Base-by-base conservation (phyloP, 768 basidiomycete genomes). In the Dendrothele bispora region DNA sequence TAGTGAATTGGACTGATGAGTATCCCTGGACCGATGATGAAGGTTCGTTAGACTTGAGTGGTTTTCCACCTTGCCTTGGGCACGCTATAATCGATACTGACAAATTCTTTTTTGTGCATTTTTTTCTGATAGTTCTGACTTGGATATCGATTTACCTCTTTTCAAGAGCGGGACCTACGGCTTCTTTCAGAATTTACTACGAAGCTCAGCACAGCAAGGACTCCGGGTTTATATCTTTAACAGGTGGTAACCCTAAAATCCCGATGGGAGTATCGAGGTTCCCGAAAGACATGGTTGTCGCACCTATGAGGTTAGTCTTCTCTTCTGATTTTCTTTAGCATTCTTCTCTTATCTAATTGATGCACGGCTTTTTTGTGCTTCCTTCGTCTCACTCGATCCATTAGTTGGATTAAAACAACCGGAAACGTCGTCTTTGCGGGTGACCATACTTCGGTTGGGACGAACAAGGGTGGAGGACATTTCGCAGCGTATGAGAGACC, bases 11-110 rank as follows among this genome's bases (percentile, higher is more conserved):
- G 67, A 56, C 67, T 0, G 76, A 75, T 40, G 37, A 53, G 1
- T 77, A 77, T 50, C 64, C 64, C 0, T 77, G 75, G 75, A 59
- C 60, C 14, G 73, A 77, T 40, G 76, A 77, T 7, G 76, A 77
- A 54, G 61, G 75, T 64, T n/a, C n/a, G n/a, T n/a, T n/a, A n/a
- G n/a, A n/a, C n/a, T n/a, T n/a, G n/a, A n/a, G n/a, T n/a, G n/a
- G n/a, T n/a, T n/a, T n/a, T n/a, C n/a, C n/a, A n/a, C n/a, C n/a
- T n/a, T n/a, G n/a, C n/a, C n/a, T n/a, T n/a, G n/a, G n/a, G n/a
- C n/a, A n/a, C n/a, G n/a, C n/a, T n/a, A n/a, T n/a, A n/a, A n/a
- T n/a, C n/a, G n/a, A n/a, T n/a, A n/a, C n/a, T n/a, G n/a, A n/a
- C n/a, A n/a, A n/a, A n/a, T n/a, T n/a, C n/a, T n/a, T n/a, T n/a